phyloP scores from a whole-genome alignment of 2,329 filamentous ascomycete genomes.

The Colletotrichum tabaci region DNA sequence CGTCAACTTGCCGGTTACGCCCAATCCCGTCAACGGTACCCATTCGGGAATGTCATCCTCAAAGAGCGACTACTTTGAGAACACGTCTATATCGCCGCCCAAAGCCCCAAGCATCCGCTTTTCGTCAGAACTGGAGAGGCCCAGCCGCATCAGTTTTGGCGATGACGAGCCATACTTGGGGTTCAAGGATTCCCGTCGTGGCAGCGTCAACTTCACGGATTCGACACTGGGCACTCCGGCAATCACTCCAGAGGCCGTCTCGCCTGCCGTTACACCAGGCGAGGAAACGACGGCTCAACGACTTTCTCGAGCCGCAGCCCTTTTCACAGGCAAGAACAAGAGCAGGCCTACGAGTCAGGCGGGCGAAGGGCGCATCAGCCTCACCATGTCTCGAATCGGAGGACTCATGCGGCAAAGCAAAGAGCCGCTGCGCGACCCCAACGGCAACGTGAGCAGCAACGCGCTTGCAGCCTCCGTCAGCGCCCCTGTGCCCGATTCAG shows the following conservation, averaged over 20 bases:
- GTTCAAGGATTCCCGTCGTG: conserved; percentile 61
- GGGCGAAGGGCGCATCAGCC: conserved; percentile 71
- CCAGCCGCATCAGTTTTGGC: conserved; percentile 63
- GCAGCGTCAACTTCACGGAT: conserved; percentile 66
- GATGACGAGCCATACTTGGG: conserved; percentile 54
- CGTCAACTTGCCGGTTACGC: conserved; percentile 51
- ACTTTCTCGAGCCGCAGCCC: conserved; percentile 70
- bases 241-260: conserved; percentile 54
- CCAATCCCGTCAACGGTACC: conserved; percentile 49
- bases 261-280: conserved; percentile 57
- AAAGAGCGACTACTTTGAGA: conserved; percentile 64
- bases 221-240: conserved; percentile 57
- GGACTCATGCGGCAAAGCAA: conserved; percentile 67
- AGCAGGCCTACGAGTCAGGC: conserved; percentile 72
- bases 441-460: conserved; percentile 34
- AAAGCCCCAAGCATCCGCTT: conserved; percentile 68
- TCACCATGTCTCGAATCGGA: conserved; percentile 70
- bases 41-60: conserved; percentile 48
- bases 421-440: conserved; percentile 59
- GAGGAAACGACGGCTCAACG: conserved; percentile 70
- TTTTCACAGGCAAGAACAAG: conserved; percentile 63
- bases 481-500: conserved; percentile 35
- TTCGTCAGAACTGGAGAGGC: conserved; percentile 68
- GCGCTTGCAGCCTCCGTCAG: conserved; percentile 37
- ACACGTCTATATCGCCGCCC: conserved; percentile 49